Base-by-base conservation (phyloP, 2,329 filamentous ascomycete species). In the Didymella keratinophila region DNA sequence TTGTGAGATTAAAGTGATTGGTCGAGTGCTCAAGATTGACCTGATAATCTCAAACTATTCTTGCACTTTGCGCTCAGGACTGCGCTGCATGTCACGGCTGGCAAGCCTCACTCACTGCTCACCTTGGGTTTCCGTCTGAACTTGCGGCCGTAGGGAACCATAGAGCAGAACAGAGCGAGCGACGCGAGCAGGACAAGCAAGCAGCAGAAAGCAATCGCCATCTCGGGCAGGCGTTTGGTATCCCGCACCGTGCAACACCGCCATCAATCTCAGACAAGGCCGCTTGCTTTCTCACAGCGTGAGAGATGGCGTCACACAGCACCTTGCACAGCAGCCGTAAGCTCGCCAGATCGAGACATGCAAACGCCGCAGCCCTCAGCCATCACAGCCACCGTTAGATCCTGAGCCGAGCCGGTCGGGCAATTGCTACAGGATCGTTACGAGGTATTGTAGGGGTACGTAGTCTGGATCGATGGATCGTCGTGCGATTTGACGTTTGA, bases 1-100 rank as follows among this genome's bases (percentile, higher is more conserved):
- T 65, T 60, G 60, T 32, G 30, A 32, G 11, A 12, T 32, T 4
- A 14, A 32, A 12, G 30, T 41, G 37, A 21, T 41, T 41, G 37
- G 37, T 9, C 18, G 20, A 11, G 18, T 11, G 9, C 3, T 4
- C 6, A n/a, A 7, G 21, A 8, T 41, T 41, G 10, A 28, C 12
- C 30, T 32, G 8, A 30, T 11, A 12, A 12, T 32, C 30, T 32
- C 8, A 8, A 4, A 32, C 30, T 32, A 32, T 32, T 32, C 30
- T 32, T 32, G 30, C 12, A 32, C 12, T 32, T 32, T 11, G 11
- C 30, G 12, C 12, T 8, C 30, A 14, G 30, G 30, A 32, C 30
- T 32, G 30, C 12, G 30, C 30, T 32, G 30, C 30, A 14, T 32
- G 30, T 32, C 30, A 32, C 30, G 30, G 30, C 30, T 14, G 30